Evolutionary conservation across 345 rosid species (phyloP).

Genomic region (Corchorus olitorius): DNA sequence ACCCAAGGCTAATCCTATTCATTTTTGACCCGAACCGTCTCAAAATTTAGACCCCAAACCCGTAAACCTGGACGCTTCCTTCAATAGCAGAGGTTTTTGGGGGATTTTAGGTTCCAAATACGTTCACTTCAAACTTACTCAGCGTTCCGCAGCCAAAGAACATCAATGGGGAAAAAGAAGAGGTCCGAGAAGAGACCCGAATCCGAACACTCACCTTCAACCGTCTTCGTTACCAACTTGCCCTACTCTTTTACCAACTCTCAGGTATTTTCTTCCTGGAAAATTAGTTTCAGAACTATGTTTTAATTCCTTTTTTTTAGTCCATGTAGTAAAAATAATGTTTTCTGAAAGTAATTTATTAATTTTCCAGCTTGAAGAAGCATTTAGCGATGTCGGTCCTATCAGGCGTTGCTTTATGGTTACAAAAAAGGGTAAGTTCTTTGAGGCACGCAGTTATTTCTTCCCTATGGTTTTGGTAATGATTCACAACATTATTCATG

Average conservation of each 20-base stretch:
- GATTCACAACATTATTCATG: slow-evolving; percentile 16
- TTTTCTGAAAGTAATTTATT: not conserved
- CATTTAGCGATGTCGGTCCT: slow-evolving; percentile 91
- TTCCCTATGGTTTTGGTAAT: not conserved
- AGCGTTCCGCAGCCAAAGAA: slow-evolving; percentile 2
- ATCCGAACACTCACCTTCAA: slow-evolving; percentile 63
- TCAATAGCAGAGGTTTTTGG: not conserved
- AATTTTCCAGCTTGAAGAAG: slow-evolving; percentile 73
- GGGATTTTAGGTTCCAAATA: slow-evolving; percentile 9
- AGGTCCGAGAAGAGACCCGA: slow-evolving; percentile 48
- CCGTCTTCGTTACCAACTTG: slow-evolving; percentile 79
- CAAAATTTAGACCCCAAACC: not conserved
- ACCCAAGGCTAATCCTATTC: not conserved
- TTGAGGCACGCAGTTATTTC: not conserved
- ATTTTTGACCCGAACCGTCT: not conserved
- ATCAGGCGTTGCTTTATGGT: slow-evolving; percentile 90
- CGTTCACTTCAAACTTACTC: not conserved
- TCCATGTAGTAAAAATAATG: not conserved
- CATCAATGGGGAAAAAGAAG: slow-evolving; percentile 50
- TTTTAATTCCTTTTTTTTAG: not conserved
- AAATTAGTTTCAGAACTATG: not conserved
- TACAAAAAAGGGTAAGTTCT: slow-evolving; percentile 62
- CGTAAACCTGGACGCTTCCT: not conserved
- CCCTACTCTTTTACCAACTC: slow-evolving; percentile 84
- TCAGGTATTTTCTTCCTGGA: slow-evolving; percentile 46